Evolutionary conservation across 352 stramenopile genomes (phyloP).

Genomic region (Globisporangium parvum): DNA sequence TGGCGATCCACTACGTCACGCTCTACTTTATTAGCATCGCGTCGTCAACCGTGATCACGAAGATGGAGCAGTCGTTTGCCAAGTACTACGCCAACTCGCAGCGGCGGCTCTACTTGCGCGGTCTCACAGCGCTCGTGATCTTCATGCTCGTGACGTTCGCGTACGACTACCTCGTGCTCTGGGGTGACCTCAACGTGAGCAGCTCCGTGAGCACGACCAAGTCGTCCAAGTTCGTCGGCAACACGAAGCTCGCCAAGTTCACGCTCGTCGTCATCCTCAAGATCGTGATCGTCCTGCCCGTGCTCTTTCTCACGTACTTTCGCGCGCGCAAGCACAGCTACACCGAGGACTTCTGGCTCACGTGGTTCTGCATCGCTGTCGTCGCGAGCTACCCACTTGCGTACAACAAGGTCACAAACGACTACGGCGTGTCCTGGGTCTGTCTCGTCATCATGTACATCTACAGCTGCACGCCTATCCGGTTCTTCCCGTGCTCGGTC

Average conservation of each 20-base stretch:
- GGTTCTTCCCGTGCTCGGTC: slow-evolving; percentile 73
- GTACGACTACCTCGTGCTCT: slow-evolving; percentile 76
- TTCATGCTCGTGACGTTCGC: slow-evolving; percentile 66
- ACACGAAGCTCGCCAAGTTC: slow-evolving; percentile 52
- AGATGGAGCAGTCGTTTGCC: slow-evolving; percentile 75
- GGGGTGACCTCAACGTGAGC: slow-evolving; percentile 35
- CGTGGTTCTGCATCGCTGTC: slow-evolving; percentile 56
- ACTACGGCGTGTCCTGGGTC: slow-evolving; percentile 78
- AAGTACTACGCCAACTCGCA: slow-evolving; percentile 78
- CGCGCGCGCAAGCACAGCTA: slow-evolving; percentile 57
- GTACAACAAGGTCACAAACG: slow-evolving; percentile 81
- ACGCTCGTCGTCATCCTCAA: slow-evolving; percentile 62
- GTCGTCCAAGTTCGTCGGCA: slow-evolving; percentile 20
- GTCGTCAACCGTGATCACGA: slow-evolving; percentile 52
- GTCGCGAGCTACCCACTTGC: slow-evolving; percentile 63
- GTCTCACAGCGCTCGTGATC: slow-evolving; percentile 46
- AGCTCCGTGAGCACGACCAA: slow-evolving; percentile 26
- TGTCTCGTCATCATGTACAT: slow-evolving; percentile 84
- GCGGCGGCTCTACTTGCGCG: slow-evolving; percentile 51
- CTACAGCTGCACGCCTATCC: slow-evolving; percentile 75
- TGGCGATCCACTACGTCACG: slow-evolving; percentile 71
- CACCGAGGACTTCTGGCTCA: slow-evolving; percentile 54
- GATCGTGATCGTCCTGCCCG: slow-evolving; percentile 47
- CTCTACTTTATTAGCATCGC: slow-evolving; percentile 82
- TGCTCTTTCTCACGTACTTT: slow-evolving; percentile 63